A percentile compares a stretch with the other conserved stretches of the same genome.
Conservation (phyloP, 2,329 filamentous ascomycete genomes). For the Stachybotrys elegans region DNA sequence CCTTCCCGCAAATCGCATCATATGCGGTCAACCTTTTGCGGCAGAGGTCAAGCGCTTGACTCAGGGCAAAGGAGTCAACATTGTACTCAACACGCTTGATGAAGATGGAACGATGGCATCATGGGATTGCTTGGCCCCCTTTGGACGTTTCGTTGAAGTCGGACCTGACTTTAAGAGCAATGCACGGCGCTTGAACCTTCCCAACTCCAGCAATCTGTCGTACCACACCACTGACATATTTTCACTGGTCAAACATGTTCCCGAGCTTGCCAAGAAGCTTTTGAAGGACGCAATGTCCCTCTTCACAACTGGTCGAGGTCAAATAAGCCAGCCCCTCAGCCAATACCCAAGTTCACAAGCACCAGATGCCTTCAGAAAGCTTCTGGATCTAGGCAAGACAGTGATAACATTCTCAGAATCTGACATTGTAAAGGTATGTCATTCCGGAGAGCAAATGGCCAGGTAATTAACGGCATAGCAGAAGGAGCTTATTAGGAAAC, state of each 20-base stretch:
- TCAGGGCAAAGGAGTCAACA: slow-evolving; percentile 28
- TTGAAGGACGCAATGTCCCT: no score
- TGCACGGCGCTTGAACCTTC: slow-evolving; percentile 10
- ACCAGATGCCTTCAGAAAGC: no score
- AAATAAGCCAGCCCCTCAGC: no score
- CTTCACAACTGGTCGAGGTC: no score
- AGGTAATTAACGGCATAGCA: background rate
- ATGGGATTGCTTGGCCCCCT: slow-evolving; percentile 27
- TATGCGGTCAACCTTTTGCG: slow-evolving; percentile 23
- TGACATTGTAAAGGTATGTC: no score
- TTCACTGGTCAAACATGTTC: no score
- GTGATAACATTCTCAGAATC: slow-evolving; percentile 4
- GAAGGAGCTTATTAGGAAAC: background rate
- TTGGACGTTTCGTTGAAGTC: slow-evolving; percentile 30
- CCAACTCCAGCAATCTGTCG: slow-evolving; percentile 12
- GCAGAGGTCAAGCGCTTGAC: no score
- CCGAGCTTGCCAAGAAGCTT: no score
- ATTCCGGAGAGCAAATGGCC: no score
- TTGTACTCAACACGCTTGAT: slow-evolving; percentile 26
- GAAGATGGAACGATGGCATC: slow-evolving; percentile 24
- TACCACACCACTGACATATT: slow-evolving; percentile 13
- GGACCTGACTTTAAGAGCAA: slow-evolving; percentile 15
- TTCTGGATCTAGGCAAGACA: no score
- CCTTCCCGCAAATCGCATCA: slow-evolving; percentile 25
- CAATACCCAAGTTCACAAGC: no score